Evolutionary conservation across 2,329 filamentous ascomycete species (phyloP), one percentile per base, ranked within the genome.

Genomic region (Trichoderma aggressivum): DNA sequence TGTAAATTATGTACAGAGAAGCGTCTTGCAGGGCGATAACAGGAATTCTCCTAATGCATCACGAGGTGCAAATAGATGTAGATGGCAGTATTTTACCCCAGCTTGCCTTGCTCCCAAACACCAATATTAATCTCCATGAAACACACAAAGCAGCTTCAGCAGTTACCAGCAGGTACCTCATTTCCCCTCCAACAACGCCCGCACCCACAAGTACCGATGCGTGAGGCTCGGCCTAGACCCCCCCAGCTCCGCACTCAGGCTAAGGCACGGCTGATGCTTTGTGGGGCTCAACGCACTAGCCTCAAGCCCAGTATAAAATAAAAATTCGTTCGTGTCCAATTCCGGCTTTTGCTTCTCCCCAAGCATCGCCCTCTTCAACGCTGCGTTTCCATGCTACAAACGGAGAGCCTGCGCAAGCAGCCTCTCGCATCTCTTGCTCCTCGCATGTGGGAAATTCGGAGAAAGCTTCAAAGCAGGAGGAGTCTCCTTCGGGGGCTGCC

Each of bases 381-480:
- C 92, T 92, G 92, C 92, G 92, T 94, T 94, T 94, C 92, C 93
- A 94, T 94, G 92, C 92, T 91, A 91, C 91, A 92, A 88, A 89
- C 88, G 85, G 87, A 93, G 85, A 86, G 76, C 74, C 39, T 43
- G 59, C 55, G 60, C 32, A 59, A 72, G 66, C 70, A 34, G 64
- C 70, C 68, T 78, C 74, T 77, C 74, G 65, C 28, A 26, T 26
- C 26, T 36, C 60, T 8, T 12, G 26, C 64, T 71, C 68, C 70
- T 75, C 84, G 93, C 93, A 94, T 94, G 94, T 94, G 93, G 94
- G 93, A 96, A 96, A 96, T 95, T 96, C 93, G 93, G 93, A 96
- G 93, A 92, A 96, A 90, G 94, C 92, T 94, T 92, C 94, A 80
- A 75, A 65, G 39, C 70, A 70, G 21, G 66, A 65, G 53, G 34